Base-by-base conservation (phyloP, 202 grass and related monocot species). In the Panicum virgatum region DNA sequence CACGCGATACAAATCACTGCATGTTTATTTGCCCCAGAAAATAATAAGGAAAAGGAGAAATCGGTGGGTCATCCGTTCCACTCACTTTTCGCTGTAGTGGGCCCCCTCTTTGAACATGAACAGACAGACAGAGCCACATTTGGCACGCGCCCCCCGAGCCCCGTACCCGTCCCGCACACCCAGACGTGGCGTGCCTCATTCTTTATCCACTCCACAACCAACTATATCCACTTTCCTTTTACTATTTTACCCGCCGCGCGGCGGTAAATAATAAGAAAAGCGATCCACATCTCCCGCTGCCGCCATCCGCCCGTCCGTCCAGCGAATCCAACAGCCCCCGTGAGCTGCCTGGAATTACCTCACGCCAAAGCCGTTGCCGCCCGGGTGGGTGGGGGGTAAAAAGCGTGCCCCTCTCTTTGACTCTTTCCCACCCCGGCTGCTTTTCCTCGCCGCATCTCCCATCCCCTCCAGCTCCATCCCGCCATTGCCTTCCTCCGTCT, bases 121-220 rank as follows among this genome's bases (percentile, higher is more conserved):
- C 43, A 11, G 8, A 25, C 10, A 0, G 8, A 6, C 40, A 43
- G 3, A 38, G 1, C n/a, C 42, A 32, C 19, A 64, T 61, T 60
- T 34, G 77, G 60, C 60, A 73, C 50, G 40, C 22, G 69, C 25
- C 60, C 50, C 84, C 29, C 0, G 15, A 10, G 1, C 32, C 15
- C 4, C 44, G 29, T 53, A 48, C 69, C 67, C 19, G 36, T 19
- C 3, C 11, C 20, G 12, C 5, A 45, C n/a, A 6, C 45, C 66
- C 45, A 26, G 22, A 69, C 66, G 83, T 6, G 32, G 63, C 60
- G 51, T 0, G 53, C 52, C 69, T 3, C 29, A 1, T 0, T 10
- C 3, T 81, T 85, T 87, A 92, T 92, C 91, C 81, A 72, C 18
- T 66, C 23, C 25, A n/a, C n/a, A n/a, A n/a, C n/a, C n/a, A n/a